phyloP scores from a whole-genome alignment of 176 grass and related monocot species.

The Oryza rufipogon region DNA sequence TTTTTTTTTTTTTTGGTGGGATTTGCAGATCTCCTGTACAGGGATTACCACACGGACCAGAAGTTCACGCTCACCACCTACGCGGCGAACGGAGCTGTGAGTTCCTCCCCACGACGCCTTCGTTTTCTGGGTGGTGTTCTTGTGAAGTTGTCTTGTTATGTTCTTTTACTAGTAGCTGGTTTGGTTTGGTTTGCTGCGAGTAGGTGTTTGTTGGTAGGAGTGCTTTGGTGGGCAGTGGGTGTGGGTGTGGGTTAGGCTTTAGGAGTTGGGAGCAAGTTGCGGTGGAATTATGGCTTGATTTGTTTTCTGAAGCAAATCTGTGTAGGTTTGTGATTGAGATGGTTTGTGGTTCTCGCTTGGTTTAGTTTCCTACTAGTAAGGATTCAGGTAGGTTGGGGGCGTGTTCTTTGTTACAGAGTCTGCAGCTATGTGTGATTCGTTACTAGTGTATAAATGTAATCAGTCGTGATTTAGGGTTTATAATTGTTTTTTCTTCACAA shows the following conservation, averaged over 20 bases:
- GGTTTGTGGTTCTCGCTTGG: background rate
- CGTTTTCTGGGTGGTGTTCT: no score
- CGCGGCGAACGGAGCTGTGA: conserved; percentile 62
- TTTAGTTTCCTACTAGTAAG: background rate
- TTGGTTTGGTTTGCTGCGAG: background rate
- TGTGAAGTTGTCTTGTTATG: background rate
- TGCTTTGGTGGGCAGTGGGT: background rate
- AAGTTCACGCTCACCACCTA: conserved; percentile 68
- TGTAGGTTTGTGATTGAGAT: background rate
- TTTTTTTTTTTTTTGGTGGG: background rate
- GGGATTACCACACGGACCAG: conserved; percentile 63
- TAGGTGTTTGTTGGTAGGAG: background rate
- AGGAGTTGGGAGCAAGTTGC: background rate
- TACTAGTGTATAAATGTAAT: background rate
- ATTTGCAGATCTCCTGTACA: conserved; percentile 68
- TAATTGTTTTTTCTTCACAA: background rate
- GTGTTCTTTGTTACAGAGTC: background rate
- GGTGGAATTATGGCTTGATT: background rate
- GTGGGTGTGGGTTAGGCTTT: background rate
- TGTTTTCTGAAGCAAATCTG: background rate
- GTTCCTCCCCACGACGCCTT: background rate
- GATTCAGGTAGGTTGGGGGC: background rate
- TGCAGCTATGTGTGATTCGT: background rate
- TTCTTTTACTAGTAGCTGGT: background rate
- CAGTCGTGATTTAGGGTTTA: background rate